These are phyloP conservation scores for Phaffia australis DNA, from an alignment of 768 basidiomycete species.

Conservation along the genomic window DNA sequence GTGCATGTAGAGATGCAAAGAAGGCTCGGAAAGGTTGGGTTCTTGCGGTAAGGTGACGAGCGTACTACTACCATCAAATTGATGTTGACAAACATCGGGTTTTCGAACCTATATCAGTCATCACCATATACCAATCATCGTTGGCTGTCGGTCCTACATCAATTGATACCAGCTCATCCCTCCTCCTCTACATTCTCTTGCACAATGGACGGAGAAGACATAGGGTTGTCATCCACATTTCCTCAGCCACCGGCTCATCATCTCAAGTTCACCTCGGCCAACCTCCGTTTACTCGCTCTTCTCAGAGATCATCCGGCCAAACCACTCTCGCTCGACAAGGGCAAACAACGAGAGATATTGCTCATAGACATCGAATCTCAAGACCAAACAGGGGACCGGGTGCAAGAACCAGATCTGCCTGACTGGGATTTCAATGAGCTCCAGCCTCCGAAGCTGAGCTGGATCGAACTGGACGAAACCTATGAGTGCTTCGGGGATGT, in stretches of 20 bases:
- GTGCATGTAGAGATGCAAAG: too few species aligned
- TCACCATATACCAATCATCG: too few species aligned
- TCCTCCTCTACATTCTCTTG: too few species aligned
- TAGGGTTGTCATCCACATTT: conserved; percentile 44
- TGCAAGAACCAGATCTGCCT: conserved; percentile 57
- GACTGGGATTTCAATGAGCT: conserved; percentile 66
- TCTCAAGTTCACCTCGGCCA: conserved; percentile 60
- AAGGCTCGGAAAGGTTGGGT: too few species aligned
- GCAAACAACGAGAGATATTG: conserved; percentile 54
- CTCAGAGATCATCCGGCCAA: conserved; percentile 39
- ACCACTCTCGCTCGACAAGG: conserved; percentile 29
- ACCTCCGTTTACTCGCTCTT: conserved; percentile 56
- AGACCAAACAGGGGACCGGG: conserved; percentile 35
- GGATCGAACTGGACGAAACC: conserved; percentile 68
- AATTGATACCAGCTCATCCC: too few species aligned
- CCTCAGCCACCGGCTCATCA: conserved; percentile 82
- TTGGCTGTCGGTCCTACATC: too few species aligned
- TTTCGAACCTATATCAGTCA: too few species aligned
- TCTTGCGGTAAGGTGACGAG: too few species aligned
- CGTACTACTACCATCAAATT: too few species aligned
- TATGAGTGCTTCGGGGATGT: conserved; percentile 78
- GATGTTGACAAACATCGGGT: too few species aligned
- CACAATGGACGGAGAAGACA: background rate
- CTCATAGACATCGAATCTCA: too few species aligned
- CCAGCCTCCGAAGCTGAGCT: conserved; percentile 78